Evolutionary conservation across 2,329 filamentous ascomycete genomes (phyloP), one percentile per base, ranked within the genome.

Genomic region (Neonectria magnoliae): DNA sequence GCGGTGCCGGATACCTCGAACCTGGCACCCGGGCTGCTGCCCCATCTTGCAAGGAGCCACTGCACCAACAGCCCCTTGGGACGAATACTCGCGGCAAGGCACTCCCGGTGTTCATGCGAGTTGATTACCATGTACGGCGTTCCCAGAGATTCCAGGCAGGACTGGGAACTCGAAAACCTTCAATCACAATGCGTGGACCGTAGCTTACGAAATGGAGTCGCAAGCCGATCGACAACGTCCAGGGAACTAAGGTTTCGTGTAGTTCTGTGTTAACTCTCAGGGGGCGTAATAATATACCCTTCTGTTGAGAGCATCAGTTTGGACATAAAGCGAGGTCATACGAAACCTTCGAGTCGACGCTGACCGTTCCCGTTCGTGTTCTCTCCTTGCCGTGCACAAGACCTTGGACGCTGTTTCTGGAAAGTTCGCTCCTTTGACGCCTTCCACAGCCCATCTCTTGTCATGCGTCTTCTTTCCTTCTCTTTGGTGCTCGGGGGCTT

Each of bases 381-480:
- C 22, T 48, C 25, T 27, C 27, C 8, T 29, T 16, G 14, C 14
- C 25, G 13, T 48, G 7, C 22, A n/a, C 14, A 29, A 48, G 45
- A 29, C 22, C 16, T 38, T 29, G 29, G 22, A 4, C 22, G 16
- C 45, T 48, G 45, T n/a, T 48, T 29, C 16, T 48, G 45, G 22
- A 29, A 48, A 29, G 8, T 29, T 25, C 22, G 13, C 8, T 48
- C 25, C 7, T n/a, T 29, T 25, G 13, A n/a, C 4, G 18, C 20
- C 45, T n/a, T 48, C 16, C 45, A n/a, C 14, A 16, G 22, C 22
- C 16, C 25, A 4, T 48, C 45, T n/a, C 18, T 44, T 18, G 27
- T 27, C 60, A 69, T 69, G 67, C 67, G 57, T 67, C 55, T 69
- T 14, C 11, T 67, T 20, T 53, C 48, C 0, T 18, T 67, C 48